Evolutionary conservation across 1,284 basidiomycete genomes (phyloP).

Genomic region (Marasmius fiardii): DNA sequence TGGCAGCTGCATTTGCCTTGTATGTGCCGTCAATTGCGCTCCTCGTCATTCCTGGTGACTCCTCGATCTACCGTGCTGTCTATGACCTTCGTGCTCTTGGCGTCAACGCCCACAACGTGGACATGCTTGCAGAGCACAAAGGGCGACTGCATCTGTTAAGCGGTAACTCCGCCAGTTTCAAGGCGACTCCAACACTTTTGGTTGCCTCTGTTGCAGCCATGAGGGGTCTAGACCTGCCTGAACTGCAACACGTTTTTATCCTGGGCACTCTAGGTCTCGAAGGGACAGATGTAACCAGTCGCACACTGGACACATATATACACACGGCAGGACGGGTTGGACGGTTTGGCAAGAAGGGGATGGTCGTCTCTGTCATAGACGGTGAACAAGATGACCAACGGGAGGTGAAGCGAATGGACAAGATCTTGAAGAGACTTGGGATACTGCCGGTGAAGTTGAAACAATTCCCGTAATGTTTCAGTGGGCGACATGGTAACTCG

Average conservation of each 20-base stretch:
- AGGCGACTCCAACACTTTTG: conserved; percentile 57
- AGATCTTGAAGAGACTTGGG: conserved; percentile 38
- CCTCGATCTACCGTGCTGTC: conserved; percentile 57
- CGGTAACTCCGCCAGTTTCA: conserved; percentile 25
- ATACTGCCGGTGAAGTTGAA: conserved; percentile 7
- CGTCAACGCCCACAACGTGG: conserved; percentile 60
- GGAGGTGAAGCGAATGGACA: conserved; percentile 34
- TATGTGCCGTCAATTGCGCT: conserved; percentile 68
- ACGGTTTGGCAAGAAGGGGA: conserved; percentile 61
- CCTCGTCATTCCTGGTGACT: conserved; percentile 59
- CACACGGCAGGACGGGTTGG: conserved; percentile 77
- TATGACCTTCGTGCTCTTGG: conserved; percentile 63
- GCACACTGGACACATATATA: conserved; percentile 55
- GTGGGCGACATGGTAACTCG: too few species aligned
- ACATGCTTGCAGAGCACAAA: conserved; percentile 41
- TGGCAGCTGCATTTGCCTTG: conserved; percentile 66
- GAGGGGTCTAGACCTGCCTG: conserved; percentile 70
- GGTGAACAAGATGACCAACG: conserved; percentile 25
- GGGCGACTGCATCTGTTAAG: conserved; percentile 41
- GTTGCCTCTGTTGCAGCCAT: conserved; percentile 65
- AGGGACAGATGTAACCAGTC: conserved; percentile 43
- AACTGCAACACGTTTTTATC: conserved; percentile 71
- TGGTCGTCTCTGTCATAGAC: conserved; percentile 59
- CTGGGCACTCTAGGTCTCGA: conserved; percentile 34
- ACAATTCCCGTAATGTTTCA: conserved; percentile 2